Percentiles rank a stretch among this genome's conserved stretches.
Conservation (phyloP, 352 stramenopile species). For the Aphanomyces astaci region DNA sequence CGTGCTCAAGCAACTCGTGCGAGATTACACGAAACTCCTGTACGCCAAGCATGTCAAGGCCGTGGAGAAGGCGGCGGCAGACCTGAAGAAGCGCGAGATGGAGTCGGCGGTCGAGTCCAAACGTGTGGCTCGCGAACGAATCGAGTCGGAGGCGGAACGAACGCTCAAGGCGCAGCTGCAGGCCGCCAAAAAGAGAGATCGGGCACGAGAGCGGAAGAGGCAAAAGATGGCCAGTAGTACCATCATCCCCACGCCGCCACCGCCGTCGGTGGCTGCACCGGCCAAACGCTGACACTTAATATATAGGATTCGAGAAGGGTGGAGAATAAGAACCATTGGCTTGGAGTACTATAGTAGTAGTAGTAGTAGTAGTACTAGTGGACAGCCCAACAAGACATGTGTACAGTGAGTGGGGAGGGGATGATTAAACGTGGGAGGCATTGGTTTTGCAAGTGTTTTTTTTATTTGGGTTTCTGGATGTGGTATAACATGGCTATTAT, state of each 20-base stretch:
- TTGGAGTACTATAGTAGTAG: too few relatives aligned
- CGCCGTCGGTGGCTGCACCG: neutral
- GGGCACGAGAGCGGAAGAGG: constrained; percentile 33
- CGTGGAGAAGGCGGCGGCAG: constrained; percentile 52
- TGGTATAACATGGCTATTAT: too few relatives aligned
- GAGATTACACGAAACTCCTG: constrained; percentile 80
- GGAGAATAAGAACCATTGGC: too few relatives aligned
- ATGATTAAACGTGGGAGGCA: too few relatives aligned
- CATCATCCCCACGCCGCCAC: neutral
- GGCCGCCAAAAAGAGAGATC: constrained; percentile 69
- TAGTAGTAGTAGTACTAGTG: too few relatives aligned
- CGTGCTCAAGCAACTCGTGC: constrained; percentile 56
- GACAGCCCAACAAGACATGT: too few relatives aligned
- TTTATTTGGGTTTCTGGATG: too few relatives aligned
- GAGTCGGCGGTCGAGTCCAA: constrained; percentile 28
- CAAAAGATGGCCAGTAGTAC: neutral
- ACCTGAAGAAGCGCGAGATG: constrained; percentile 64
- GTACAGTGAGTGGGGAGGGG: too few relatives aligned
- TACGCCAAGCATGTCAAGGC: constrained; percentile 77
- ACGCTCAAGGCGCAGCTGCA: constrained; percentile 75
- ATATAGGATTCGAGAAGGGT: too few relatives aligned
- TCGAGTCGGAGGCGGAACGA: constrained; percentile 55
- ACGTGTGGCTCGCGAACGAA: constrained; percentile 44
- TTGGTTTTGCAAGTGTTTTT: too few relatives aligned
- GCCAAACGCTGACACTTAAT: neutral